These are phyloP conservation scores for Pseudopithomyces maydicus DNA, from an alignment of 2,329 filamentous ascomycete genomes.

Conservation along the genomic window DNA sequence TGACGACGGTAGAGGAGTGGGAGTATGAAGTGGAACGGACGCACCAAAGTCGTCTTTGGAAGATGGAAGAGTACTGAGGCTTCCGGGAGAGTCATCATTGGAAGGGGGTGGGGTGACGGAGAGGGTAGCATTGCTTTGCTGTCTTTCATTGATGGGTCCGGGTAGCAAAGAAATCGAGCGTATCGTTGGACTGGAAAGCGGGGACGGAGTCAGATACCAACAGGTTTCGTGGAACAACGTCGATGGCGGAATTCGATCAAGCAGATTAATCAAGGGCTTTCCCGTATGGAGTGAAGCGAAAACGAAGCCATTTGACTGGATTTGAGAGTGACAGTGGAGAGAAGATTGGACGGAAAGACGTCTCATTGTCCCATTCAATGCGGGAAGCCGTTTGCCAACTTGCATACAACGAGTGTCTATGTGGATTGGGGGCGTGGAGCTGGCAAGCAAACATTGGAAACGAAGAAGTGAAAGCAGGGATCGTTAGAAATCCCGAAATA, in stretches of 20 bases:
- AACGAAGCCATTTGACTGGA: slow-evolving; percentile 36
- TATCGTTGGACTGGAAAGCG: slow-evolving; percentile 21
- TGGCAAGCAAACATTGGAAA: slow-evolving; percentile 34
- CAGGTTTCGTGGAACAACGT: slow-evolving; percentile 34
- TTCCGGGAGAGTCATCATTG: slow-evolving; percentile 21
- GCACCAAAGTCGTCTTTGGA: slow-evolving; percentile 24
- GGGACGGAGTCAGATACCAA: slow-evolving; percentile 30
- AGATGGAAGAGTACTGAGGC: slow-evolving; percentile 20
- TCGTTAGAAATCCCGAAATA: slow-evolving; percentile 17
- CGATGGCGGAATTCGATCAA: slow-evolving; percentile 22
- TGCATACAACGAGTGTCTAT: slow-evolving; percentile 35
- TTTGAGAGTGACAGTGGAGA: slow-evolving; percentile 20
- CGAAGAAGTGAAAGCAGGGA: slow-evolving; percentile 11
- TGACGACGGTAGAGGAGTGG: slow-evolving; percentile 18
- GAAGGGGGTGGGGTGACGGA: slow-evolving; percentile 32
- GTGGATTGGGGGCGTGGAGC: slow-evolving; percentile 16
- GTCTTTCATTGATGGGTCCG: slow-evolving; percentile 26
- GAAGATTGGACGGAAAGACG: slow-evolving; percentile 26
- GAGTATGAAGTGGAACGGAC: slow-evolving; percentile 19
- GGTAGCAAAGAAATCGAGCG: slow-evolving; percentile 15
- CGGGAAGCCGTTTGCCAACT: slow-evolving; percentile 40
- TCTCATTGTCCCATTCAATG: slow-evolving; percentile 37
- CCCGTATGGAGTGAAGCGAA: slow-evolving; percentile 38
- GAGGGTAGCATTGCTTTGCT: slow-evolving; percentile 39
- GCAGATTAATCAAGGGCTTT: slow-evolving; percentile 22